phyloP scores from a whole-genome alignment of 2,329 filamentous ascomycete genomes.

The Onygena corvina region DNA sequence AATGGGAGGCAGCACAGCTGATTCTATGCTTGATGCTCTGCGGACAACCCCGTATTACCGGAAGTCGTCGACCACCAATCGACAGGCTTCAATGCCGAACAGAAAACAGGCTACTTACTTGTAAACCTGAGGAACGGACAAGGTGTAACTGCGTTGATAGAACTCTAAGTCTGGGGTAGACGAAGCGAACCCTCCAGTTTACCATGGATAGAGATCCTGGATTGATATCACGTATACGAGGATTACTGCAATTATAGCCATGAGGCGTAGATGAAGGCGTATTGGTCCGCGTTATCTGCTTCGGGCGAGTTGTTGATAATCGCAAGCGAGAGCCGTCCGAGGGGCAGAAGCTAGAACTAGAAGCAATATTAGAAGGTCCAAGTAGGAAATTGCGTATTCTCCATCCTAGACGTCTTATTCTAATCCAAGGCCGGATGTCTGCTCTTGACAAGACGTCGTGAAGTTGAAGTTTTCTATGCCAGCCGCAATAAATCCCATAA shows the following conservation, averaged over 20 bases:
- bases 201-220: too few species aligned
- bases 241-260: not conserved
- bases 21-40: not conserved
- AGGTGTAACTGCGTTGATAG: too few species aligned
- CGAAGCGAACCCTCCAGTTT: too few species aligned
- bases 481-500: too few species aligned
- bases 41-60: conserved; percentile 1
- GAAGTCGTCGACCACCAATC: not conserved
- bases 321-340: not conserved
- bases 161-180: too few species aligned
- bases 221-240: not conserved
- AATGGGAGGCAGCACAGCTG: not conserved
- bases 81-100: not conserved
- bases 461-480: too few species aligned
- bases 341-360: not conserved
- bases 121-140: too few species aligned
- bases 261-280: not conserved
- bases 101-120: too few species aligned
- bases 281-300: not conserved
- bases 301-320: not conserved
- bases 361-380: not conserved
- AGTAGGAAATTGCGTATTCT: too few species aligned
- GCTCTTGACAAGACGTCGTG: too few species aligned
- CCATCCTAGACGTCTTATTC: too few species aligned
- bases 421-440: too few species aligned